Evolutionary conservation across 441 rosid genomes (phyloP).

Genomic region (Gossypium davidsonii): DNA sequence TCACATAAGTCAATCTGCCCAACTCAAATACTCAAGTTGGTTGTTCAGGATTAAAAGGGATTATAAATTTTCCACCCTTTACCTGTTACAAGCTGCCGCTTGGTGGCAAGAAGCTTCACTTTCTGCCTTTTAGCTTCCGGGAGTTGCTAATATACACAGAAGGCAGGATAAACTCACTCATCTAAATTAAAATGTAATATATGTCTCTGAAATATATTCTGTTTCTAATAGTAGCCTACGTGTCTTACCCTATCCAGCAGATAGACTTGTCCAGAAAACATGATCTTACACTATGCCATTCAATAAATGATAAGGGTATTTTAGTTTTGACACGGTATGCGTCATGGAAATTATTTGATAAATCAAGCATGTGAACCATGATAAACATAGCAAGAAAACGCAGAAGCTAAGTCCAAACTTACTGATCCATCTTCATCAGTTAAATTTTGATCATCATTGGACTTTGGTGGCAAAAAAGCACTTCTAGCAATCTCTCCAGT

Average conservation of each 20-base stretch:
- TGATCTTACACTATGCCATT: not conserved
- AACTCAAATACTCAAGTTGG: not conserved
- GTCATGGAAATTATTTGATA: not conserved
- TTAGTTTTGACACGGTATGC: not conserved
- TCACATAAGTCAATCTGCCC: not conserved
- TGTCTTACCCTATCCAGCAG: not conserved
- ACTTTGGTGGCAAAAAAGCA: conserved; percentile 21
- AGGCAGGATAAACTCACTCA: not conserved
- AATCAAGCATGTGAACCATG: not conserved
- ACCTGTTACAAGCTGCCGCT: conserved; percentile 23
- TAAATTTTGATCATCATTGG: conserved; percentile 9
- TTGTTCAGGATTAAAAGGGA: conserved; percentile 16
- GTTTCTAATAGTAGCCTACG: not conserved
- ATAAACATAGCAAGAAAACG: not conserved
- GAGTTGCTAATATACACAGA: conserved; percentile 20
- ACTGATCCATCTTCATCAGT: conserved; percentile 14
- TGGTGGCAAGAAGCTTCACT: conserved; percentile 16
- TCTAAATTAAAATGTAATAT: not conserved
- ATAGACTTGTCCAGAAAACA: not conserved
- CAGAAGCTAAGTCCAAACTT: conserved; percentile 14
- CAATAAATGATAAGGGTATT: not conserved
- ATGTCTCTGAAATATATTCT: not conserved
- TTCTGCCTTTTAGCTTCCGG: conserved; percentile 27
- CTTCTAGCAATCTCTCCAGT: conserved; percentile 28
- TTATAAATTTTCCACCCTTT: conserved; percentile 13